A percentile compares a stretch with the other conserved stretches of the same genome.
These are phyloP conservation scores for Coix lacrymajobi DNA, from an alignment of 176 grass and related monocot genomes.

Conservation along the genomic window DNA sequence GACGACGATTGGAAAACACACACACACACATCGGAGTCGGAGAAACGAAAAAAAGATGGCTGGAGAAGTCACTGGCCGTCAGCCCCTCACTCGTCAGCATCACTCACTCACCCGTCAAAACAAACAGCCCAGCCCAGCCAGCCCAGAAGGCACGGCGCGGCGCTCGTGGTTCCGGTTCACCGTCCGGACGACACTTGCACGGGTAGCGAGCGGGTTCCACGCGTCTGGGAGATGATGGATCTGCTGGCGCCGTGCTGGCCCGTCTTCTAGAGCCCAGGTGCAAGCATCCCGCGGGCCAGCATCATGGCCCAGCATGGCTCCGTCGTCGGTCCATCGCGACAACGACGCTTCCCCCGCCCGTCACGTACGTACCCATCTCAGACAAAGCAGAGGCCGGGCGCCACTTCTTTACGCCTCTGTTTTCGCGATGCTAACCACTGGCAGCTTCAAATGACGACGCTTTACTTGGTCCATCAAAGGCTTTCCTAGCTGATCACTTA, in stretches of 20 bases:
- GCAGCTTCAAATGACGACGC: not conserved
- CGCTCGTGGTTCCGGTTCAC: not conserved
- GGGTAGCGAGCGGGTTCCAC: not conserved
- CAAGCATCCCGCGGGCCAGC: not conserved
- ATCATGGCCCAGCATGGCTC: not conserved
- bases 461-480: not conserved
- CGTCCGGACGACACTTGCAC: too few species aligned
- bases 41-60: not conserved
- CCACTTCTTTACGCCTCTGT: not conserved
- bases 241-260: not conserved
- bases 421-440: not conserved
- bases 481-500: not conserved
- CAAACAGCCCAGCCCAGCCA: not conserved
- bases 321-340: not conserved
- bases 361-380: not conserved
- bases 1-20: not conserved
- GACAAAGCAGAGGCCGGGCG: too few species aligned
- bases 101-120: not conserved
- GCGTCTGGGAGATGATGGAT: not conserved
- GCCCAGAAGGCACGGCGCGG: not conserved
- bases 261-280: conserved; percentile 23
- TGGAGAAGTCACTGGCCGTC: not conserved
- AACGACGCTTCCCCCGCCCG: not conserved
- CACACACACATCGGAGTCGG: not conserved
- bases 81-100: not conserved